Evolutionary conservation across 306 rosid species (phyloP), one percentile per base, ranked within the genome.

Genomic region (Medicago arabica): DNA sequence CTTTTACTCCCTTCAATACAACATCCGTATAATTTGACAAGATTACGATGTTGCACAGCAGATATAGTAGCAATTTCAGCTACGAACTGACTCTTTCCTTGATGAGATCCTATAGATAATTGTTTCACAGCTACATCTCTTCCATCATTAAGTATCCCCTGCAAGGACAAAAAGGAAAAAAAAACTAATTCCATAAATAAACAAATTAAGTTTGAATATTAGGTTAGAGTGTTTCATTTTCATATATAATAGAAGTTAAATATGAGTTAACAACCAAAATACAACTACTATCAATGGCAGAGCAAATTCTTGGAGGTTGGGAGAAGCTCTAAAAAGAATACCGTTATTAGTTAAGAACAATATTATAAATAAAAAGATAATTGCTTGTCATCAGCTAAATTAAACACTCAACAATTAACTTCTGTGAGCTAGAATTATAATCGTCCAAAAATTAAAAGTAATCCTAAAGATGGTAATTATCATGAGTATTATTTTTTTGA

Each of bases 41-140:
- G 86, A 83, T 93, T 93, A 28, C 89, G 92, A 62, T 93, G 98
- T 72, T 91, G 97, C 43, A 93, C 98, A 3, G 88, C 86, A 39
- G 98, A 91, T 82, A 90, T 89, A 34, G 96, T 91, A 17, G 93
- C 96, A 76, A 93, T 91, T 85, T 93, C 98, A 47, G 96, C 47
- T 60, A 90, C 84, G 78, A 93, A 93, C 67, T 93, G 98, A 65
- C 67, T 82, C 76, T 89, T 90, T 81, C 98, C 97, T 86, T 91
- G 97, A 76, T 85, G 96, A 66, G 97, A 93, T 63, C 75, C 87
- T 47, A 83, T 74, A 21, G 97, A 91, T 28, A 91, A 83, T 84
- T 93, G 98, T 83, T 91, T 93, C 72, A 86, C 98, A 16, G 90
- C 97, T 57, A 90, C 74, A 15, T 81, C 88, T 82, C 93, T 91